A percentile compares a stretch with the other conserved stretches of the same genome.
Conservation (phyloP, 495 filamentous ascomycete species). For the Tuber magnatum region DNA sequence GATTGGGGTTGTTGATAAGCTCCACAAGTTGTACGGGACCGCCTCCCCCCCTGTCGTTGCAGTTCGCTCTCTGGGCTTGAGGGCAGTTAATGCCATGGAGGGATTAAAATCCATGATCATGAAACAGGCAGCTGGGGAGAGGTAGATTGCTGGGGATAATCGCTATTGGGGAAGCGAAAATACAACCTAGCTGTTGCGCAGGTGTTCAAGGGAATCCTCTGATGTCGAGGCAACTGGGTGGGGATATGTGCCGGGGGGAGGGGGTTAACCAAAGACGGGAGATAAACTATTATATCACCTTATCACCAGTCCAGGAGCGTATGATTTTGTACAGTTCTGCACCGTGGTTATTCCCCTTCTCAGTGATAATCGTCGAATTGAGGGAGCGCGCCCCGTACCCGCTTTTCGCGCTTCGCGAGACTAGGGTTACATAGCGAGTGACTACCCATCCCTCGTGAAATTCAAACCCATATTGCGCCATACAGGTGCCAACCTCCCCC, state of each 20-base stretch:
- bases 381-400: too few species aligned
- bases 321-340: not conserved
- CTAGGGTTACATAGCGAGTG: not conserved
- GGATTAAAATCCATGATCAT: conserved; percentile 80
- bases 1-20: conserved; percentile 80
- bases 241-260: not conserved
- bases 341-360: not conserved
- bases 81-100: conserved; percentile 66
- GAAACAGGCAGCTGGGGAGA: conserved; percentile 69
- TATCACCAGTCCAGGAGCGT: not conserved
- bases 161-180: not conserved
- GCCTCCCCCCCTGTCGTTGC: conserved; percentile 64
- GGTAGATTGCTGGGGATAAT: conserved; percentile 4
- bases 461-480: not conserved
- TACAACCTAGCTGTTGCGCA: not conserved
- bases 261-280: not conserved
- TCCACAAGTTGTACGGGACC: conserved; percentile 84
- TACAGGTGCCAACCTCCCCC: not conserved
- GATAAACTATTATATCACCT: not conserved
- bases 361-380: too few species aligned
- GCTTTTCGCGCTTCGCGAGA: not conserved
- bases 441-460: not conserved
- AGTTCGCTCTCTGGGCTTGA: conserved; percentile 67
- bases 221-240: not conserved
- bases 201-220: not conserved